Evolutionary conservation across 192 early-diverging fungal genomes (phyloP).

Genomic region (Coemansia sp.): DNA sequence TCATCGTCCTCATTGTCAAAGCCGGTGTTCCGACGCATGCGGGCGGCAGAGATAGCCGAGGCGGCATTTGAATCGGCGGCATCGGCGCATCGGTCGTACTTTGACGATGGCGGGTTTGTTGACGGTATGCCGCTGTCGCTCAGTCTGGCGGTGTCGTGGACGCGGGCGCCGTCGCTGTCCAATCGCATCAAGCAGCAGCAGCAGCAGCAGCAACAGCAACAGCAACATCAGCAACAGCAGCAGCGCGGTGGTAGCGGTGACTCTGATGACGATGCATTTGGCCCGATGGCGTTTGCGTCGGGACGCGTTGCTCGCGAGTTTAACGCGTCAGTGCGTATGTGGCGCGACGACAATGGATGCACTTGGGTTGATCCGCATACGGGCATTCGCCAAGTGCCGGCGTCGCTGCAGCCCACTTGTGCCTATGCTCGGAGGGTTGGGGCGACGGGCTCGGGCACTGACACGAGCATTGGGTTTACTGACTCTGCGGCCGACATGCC

Average conservation of each 20-base stretch:
- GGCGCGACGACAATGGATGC: conserved; percentile 51
- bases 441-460: conserved; percentile 11
- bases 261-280: conserved; percentile 13
- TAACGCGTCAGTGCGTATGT: conserved; percentile 39
- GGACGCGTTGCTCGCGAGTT: conserved; percentile 38
- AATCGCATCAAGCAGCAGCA: conserved; percentile 32
- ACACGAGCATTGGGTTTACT: conserved; percentile 26
- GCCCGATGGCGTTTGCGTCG: conserved; percentile 45
- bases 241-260: no score
- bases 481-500: background rate
- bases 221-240: no score
- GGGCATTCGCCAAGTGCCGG: conserved; percentile 44
- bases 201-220: no score
- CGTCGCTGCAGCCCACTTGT: conserved; percentile 34
- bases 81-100: conserved; percentile 24
- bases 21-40: conserved; percentile 32
- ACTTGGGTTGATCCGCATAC: conserved; percentile 54
- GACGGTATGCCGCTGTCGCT: conserved; percentile 37
- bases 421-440: conserved; percentile 17
- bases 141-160: conserved; percentile 37
- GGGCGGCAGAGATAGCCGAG: conserved; percentile 34
- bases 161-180: conserved; percentile 25
- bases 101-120: conserved; percentile 46
- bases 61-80: conserved; percentile 27
- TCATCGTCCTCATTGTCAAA: conserved; percentile 6